These are phyloP conservation scores for Phellopilus nigrolimitatus DNA, from an alignment of 1,284 basidiomycete genomes.

Conservation along the genomic window DNA sequence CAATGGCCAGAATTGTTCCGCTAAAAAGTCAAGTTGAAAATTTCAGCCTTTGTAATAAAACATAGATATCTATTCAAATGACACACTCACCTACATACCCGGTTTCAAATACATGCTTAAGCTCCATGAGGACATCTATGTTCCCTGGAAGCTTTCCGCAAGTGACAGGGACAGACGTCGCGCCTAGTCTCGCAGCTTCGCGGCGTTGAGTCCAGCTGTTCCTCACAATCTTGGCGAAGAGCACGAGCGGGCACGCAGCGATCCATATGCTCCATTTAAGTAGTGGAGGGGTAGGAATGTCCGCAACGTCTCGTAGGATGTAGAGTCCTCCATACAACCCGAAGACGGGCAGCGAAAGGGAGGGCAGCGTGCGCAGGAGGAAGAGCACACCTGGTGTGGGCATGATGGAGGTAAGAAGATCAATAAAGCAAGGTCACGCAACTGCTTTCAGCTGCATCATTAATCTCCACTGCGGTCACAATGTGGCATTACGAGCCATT, in stretches of 20 bases:
- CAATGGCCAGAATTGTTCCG: constrained; percentile 1
- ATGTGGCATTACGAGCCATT: no score
- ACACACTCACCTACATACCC: constrained; percentile 13
- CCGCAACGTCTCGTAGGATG: not conserved
- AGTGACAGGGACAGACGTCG: not conserved
- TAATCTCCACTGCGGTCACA: no score
- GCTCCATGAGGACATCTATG: constrained; percentile 3
- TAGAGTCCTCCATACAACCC: not conserved
- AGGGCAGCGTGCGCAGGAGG: not conserved
- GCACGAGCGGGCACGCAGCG: not conserved
- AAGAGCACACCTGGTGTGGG: constrained; percentile 6
- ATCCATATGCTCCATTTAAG: not conserved
- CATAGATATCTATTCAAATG: not conserved
- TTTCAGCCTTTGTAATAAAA: not conserved
- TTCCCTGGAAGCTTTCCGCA: constrained; percentile 14
- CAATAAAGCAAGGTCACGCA: no score
- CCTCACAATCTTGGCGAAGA: not conserved
- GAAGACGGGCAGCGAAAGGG: not conserved
- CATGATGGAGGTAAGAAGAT: no score
- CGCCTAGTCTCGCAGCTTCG: constrained; percentile 3
- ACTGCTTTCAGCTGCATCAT: no score
- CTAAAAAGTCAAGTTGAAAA: not conserved
- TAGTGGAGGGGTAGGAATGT: not conserved
- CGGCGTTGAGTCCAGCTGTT: not conserved
- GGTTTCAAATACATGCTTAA: not conserved